phyloP scores from a whole-genome alignment of 768 basidiomycete genomes.

The Pleurotus tuoliensis region DNA sequence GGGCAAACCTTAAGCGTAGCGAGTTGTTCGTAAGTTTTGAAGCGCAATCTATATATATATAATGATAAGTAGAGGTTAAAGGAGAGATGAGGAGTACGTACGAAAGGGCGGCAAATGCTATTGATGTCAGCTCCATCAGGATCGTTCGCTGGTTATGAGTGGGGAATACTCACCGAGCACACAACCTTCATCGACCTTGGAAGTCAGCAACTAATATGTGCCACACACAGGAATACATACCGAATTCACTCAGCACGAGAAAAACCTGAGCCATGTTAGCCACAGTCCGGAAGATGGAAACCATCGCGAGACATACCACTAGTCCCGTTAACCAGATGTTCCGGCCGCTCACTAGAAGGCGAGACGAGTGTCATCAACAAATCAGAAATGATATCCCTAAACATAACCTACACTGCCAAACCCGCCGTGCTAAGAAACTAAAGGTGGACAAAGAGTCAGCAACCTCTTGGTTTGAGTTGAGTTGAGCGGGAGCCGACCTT shows the following conservation, averaged over 20 bases:
- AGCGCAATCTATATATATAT: constrained; percentile 24
- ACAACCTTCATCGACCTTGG: constrained; percentile 17
- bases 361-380: background rate
- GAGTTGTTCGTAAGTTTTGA: constrained; percentile 33
- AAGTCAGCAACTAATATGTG: too few species aligned
- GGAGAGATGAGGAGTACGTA: constrained; percentile 18
- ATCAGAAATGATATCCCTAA: background rate
- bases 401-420: constrained; percentile 38
- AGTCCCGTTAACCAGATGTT: constrained; percentile 19
- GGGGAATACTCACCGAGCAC: constrained; percentile 6
- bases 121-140: background rate
- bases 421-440: constrained; percentile 47
- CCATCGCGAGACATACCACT: constrained; percentile 14
- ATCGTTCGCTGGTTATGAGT: background rate
- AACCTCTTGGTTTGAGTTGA: too few species aligned
- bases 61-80: background rate
- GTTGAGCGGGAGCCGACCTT: constrained; percentile 25
- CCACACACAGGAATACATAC: constrained; percentile 7
- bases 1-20: constrained; percentile 30
- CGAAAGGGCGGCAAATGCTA: constrained; percentile 41
- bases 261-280: background rate
- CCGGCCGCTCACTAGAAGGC: constrained; percentile 34
- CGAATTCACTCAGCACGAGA: constrained; percentile 24
- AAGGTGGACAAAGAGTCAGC: background rate
- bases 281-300: constrained; percentile 2